Base-by-base conservation (phyloP, 805 yeast species). In the Naumovozyma baii region DNA sequence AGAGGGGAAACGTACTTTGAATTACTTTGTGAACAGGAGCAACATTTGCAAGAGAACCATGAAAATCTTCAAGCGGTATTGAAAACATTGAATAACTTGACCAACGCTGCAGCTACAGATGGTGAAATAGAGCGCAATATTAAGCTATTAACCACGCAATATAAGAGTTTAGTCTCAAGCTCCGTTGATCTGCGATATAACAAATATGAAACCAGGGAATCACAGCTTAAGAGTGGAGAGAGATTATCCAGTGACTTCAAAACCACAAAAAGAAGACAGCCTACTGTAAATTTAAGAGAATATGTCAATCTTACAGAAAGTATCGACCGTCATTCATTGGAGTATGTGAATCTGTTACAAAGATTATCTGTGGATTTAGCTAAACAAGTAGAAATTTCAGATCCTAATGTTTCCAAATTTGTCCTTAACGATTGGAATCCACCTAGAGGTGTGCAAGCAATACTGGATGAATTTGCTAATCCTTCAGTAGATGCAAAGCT, bases 291-390 rank as follows among this genome's bases (percentile, higher is more conserved):
- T 17, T 19, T 46, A n/a, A 38, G 20, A n/a, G 55, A 54, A 17
- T 55, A 47, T 34, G 42, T 50, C 2, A 45, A 45, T 4, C 29
- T 37, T 3, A 22, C 45, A 33, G 57, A 53, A 31, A 39, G 38
- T 12, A 36, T 54, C 13, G 44, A 50, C 26, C 32, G 33, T 12
- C 49, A 53, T 15, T 38, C 51, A 7, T 31, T 57, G 34, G 51
- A 45, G 26, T 57, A 58, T 38, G 33, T 50, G 7, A 55, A 52
- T 36, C 42, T 55, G 2, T 36, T 58, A 26, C 52, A 52, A 13
- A 42, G 56, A 25, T 40, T 58, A 4, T 50, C 64, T 5, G 52
- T 52, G 16, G 57, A 54, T n/a, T 36, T 57, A 17, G 55, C 48
- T 1, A 47, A 47, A 31, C 58, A 56, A 31, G 41, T 54, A 8